phyloP scores from a whole-genome alignment of 2,329 filamentous ascomycete genomes.

The Fusarium drepaniforme region DNA sequence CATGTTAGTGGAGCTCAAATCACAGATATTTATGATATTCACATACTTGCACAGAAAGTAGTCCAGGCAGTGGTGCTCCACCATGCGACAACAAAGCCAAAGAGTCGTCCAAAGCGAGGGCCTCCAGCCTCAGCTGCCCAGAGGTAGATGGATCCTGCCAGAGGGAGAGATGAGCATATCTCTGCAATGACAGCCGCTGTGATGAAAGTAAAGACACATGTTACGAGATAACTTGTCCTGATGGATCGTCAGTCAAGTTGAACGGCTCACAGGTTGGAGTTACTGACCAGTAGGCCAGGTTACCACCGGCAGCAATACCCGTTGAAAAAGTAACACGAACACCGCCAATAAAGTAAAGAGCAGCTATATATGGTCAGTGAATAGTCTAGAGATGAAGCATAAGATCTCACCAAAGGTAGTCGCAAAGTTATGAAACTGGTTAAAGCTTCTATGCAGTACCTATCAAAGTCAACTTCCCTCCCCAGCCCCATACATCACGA shows the following conservation, averaged over 20 bases:
- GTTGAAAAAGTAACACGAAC: slow-evolving; percentile 73
- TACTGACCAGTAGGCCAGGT: slow-evolving; percentile 68
- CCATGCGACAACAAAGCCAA: slow-evolving; percentile 73
- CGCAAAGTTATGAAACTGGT: slow-evolving; percentile 69
- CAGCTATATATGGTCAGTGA: slow-evolving; percentile 54
- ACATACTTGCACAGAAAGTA: slow-evolving; percentile 64
- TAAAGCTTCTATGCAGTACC: slow-evolving; percentile 69
- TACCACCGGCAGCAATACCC: slow-evolving; percentile 71
- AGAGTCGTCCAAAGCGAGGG: slow-evolving; percentile 64
- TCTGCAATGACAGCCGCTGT: slow-evolving; percentile 71
- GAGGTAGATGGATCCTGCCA: slow-evolving; percentile 70
- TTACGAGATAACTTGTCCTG: slow-evolving; percentile 71
- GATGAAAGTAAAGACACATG: slow-evolving; percentile 71
- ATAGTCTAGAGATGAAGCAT: no score
- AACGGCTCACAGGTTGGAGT: no score
- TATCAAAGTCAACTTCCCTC: slow-evolving; percentile 38
- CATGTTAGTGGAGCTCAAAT: not conserved
- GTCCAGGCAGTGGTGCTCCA: slow-evolving; percentile 74
- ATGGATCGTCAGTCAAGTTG: not conserved
- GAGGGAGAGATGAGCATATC: slow-evolving; percentile 69
- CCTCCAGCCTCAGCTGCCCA: slow-evolving; percentile 72
- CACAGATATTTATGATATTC: not conserved
- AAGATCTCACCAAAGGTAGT: slow-evolving; percentile 65
- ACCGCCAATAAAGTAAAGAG: slow-evolving; percentile 71
- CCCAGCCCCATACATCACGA: not conserved